phyloP scores from a whole-genome alignment of 2,329 filamentous ascomycete genomes.

The Graphilbum sp. region DNA sequence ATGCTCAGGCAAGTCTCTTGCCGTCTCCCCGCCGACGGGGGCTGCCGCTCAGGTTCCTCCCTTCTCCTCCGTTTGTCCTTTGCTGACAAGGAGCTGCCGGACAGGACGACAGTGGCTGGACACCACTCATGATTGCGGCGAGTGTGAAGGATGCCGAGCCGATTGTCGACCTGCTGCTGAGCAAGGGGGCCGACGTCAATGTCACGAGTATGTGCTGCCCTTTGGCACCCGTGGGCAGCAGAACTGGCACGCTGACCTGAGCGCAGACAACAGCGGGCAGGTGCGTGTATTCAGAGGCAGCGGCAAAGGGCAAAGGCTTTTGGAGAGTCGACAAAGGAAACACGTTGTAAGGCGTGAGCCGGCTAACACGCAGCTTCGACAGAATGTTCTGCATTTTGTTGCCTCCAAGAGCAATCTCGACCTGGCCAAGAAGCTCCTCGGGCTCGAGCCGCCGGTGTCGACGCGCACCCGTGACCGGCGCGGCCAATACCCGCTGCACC shows the following conservation, averaged over 20 bases:
- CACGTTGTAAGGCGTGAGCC: too few species aligned
- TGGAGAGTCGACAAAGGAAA: not conserved
- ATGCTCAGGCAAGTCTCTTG: conserved; percentile 36
- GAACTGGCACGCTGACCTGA: too few species aligned
- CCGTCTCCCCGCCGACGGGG: too few species aligned
- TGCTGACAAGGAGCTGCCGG: not conserved
- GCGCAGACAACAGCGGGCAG: conserved; percentile 47
- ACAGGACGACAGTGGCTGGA: conserved; percentile 66
- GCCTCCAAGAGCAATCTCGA: conserved; percentile 82
- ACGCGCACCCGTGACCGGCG: conserved; percentile 69
- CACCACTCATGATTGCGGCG: conserved; percentile 66
- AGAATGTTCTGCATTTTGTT: conserved; percentile 84
- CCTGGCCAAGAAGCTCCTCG: conserved; percentile 60
- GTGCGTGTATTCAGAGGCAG: conserved; percentile 17
- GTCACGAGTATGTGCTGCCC: conserved; percentile 40
- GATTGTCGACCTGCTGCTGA: conserved; percentile 50
- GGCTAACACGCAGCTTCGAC: conserved; percentile 2
- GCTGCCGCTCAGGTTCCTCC: too few species aligned
- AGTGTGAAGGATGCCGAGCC: conserved; percentile 57
- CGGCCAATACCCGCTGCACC: conserved; percentile 80
- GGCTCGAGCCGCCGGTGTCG: conserved; percentile 51
- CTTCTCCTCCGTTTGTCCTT: not conserved
- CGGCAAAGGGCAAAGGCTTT: not conserved
- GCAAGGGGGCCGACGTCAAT: conserved; percentile 55
- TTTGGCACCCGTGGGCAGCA: too few species aligned